Evolutionary conservation across 129 eudicot genomes (phyloP), one percentile per base, ranked within the genome.

Genomic region (Flaveria ramosissima): DNA sequence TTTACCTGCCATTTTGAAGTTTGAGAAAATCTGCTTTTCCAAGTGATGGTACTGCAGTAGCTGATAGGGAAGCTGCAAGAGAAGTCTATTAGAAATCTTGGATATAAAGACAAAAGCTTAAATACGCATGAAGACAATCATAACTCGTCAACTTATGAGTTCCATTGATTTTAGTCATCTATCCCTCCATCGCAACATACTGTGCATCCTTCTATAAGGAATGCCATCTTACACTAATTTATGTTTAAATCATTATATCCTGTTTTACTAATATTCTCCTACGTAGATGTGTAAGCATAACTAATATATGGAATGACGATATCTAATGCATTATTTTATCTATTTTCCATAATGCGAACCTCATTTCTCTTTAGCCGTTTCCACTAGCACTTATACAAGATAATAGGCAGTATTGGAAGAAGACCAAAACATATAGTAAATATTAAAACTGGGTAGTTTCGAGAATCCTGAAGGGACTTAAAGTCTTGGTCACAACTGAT

Each of bases 1-100:
- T 4, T 23, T 71, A 93, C 98, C 98, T 94, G 87, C 98, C 98
- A 86, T 94, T 94, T 78, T 94, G 98, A 84, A 94, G 98, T 86
- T 94, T 94, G 74, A 91, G 92, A 84, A 94, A 94, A 86, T 92
- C 90, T 75, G 76, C 82, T 76, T 85, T 86, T 53, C 84, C 90
- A 57, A 89, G 85, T 75, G 92, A 77, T 72, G 87, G 90, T 71
- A 78, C 76, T 56, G 80, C 84, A 65, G 89, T 84, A 64, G 97
- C 76, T 71, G 92, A 87, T 57, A 88, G 70, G 56, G 90, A 85
- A 76, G 89, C 98, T 94, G 98, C 82, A 84, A 85, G 74, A 83
- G 48, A 52, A 84, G 53, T 56, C 69, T 68, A 48, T 81, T 64
- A 65, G 77, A 74, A 68, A 74, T 72, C 72, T 26, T 55, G 45